Evolutionary conservation across 371 early-diverging fungal species (phyloP).

Genomic region (Conidiobolus incongruus): DNA sequence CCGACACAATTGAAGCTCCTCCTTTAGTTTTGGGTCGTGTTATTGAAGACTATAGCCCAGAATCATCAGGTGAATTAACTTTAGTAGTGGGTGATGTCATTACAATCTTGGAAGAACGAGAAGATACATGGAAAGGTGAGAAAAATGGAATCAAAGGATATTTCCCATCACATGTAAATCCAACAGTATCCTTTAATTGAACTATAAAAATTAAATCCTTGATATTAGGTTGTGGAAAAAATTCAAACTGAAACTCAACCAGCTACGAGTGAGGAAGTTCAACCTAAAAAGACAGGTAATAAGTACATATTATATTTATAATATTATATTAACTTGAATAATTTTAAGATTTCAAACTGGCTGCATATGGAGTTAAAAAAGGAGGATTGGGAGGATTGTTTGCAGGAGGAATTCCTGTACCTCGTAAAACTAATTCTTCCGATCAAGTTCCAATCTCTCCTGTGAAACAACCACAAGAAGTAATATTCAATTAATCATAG

Average conservation of each 20-base stretch:
- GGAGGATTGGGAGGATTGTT: constrained; percentile 62
- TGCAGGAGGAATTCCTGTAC: constrained; percentile 28
- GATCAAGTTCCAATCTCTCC: no score
- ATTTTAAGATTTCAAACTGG: constrained; percentile 22
- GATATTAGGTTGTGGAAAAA: no score
- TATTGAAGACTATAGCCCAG: constrained; percentile 41
- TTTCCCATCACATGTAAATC: constrained; percentile 31
- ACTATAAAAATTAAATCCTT: no score
- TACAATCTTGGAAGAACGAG: constrained; percentile 31
- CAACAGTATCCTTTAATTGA: not conserved
- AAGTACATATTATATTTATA: not conserved
- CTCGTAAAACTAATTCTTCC: not conserved
- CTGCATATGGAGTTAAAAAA: constrained; percentile 62
- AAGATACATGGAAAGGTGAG: constrained; percentile 45
- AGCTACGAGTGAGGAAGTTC: no score
- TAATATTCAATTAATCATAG: no score
- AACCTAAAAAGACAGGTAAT: no score
- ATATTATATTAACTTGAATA: no score
- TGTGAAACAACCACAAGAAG: no score
- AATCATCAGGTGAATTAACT: constrained; percentile 34
- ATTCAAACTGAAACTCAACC: no score
- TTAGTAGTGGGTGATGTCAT: constrained; percentile 40
- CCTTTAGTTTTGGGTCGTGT: constrained; percentile 11
- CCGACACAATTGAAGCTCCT: not conserved
- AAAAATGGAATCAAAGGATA: constrained; percentile 36